These are phyloP conservation scores for Xylaria hypoxylon DNA, from an alignment of 2,329 filamentous ascomycete genomes.

Conservation along the genomic window DNA sequence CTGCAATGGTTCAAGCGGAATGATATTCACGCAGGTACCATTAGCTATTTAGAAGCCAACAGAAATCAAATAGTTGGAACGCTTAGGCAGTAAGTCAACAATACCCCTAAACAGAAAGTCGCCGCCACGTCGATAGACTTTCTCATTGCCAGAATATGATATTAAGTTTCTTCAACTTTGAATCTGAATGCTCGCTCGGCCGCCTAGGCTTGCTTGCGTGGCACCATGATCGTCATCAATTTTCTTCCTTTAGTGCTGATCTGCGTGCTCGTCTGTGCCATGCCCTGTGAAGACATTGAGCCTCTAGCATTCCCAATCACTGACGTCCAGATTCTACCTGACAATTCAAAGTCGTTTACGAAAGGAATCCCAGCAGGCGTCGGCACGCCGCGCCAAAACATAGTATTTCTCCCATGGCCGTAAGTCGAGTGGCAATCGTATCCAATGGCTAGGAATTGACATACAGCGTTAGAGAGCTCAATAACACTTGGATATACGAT, in stretches of 20 bases:
- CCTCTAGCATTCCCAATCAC: conserved; percentile 34
- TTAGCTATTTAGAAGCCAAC: no score
- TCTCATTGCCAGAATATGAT: background rate
- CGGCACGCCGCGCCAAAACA: conserved; percentile 33
- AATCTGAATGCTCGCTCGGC: background rate
- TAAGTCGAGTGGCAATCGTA: conserved; percentile 19
- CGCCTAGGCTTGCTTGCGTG: background rate
- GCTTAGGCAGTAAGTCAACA: no score
- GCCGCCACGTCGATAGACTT: background rate
- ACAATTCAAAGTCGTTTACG: conserved; percentile 32
- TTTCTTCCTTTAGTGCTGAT: conserved; percentile 12
- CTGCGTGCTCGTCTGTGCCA: no score
- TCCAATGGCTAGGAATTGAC: background rate
- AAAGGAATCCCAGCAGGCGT: conserved; percentile 34
- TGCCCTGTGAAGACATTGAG: conserved; percentile 30
- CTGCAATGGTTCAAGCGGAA: no score
- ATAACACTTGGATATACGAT: conserved; percentile 53
- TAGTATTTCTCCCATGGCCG: conserved; percentile 36
- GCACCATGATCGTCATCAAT: background rate
- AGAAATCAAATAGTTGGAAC: no score
- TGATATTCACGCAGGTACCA: no score
- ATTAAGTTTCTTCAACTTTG: no score
- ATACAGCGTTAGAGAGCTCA: conserved; percentile 48
- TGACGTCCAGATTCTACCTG: conserved; percentile 34
- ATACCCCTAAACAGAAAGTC: conserved; percentile 1